Conservation (phyloP, 1,139 yeast species). For the Scheffersomyces cryptocercus region DNA sequence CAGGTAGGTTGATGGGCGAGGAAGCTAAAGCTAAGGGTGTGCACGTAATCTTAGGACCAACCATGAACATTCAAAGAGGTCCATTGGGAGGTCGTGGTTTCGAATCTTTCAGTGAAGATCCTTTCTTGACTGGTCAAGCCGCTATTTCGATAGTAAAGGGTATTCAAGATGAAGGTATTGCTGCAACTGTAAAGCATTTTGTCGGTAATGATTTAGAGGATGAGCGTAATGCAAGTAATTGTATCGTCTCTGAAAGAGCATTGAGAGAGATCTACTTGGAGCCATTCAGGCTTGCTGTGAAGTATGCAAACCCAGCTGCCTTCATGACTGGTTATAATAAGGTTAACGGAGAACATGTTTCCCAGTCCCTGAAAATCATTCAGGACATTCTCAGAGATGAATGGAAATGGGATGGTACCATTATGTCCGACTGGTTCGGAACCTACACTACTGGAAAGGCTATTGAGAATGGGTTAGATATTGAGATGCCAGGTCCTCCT, state of each 20-base stretch:
- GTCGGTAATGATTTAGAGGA: constrained; percentile 68
- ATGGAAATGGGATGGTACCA: constrained; percentile 14
- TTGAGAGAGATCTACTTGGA: constrained; percentile 11
- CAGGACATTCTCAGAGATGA: constrained; percentile 9
- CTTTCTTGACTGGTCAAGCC: constrained; percentile 54
- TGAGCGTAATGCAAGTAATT: constrained; percentile 3
- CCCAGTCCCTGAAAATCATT: constrained; percentile 7
- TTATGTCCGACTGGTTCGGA: constrained; percentile 16
- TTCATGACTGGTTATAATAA: constrained; percentile 14
- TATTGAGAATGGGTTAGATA: constrained; percentile 11
- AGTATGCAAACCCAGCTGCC: constrained; percentile 10
- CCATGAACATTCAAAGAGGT: constrained; percentile 35
- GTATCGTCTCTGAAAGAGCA: constrained; percentile 12
- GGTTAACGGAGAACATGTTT: constrained; percentile 13
- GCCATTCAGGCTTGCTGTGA: constrained; percentile 13
- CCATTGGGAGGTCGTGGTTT: constrained; percentile 69
- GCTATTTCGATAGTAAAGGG: constrained; percentile 47
- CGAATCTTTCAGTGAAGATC: constrained; percentile 69
- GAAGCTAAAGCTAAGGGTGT: constrained; percentile 61
- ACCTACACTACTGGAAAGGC: constrained; percentile 8
- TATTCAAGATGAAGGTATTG: constrained; percentile 57
- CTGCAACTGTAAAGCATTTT: constrained; percentile 56
- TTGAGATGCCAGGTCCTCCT: constrained; percentile 16
- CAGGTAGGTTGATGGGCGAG: constrained; percentile 29
- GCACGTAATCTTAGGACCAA: constrained; percentile 63